These are phyloP conservation scores for Phytophthora tubulina DNA, from an alignment of 352 stramenopile genomes.

Conservation along the genomic window DNA sequence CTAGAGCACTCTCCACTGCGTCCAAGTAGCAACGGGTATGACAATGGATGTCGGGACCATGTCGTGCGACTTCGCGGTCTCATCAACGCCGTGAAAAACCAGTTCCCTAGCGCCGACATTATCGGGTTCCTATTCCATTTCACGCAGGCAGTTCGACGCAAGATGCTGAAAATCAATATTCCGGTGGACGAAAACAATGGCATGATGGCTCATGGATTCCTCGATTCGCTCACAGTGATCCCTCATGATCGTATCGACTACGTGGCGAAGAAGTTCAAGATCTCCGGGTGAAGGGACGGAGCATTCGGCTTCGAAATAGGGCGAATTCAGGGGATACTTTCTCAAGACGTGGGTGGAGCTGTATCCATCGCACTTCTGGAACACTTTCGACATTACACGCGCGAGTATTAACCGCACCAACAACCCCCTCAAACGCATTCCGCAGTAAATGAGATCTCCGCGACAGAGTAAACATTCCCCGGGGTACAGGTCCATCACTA, in stretches of 20 bases:
- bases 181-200: neutral
- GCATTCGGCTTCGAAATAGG: neutral
- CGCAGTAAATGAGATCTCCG: neutral
- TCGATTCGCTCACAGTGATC: constrained; percentile 7
- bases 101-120: constrained; percentile 16
- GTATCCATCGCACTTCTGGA: constrained; percentile 16
- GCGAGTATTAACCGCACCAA: constrained; percentile 22
- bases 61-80: constrained; percentile 25
- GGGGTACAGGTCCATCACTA: neutral
- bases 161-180: constrained; percentile 23
- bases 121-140: constrained; percentile 30
- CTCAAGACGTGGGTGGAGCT: constrained; percentile 21
- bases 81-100: constrained; percentile 20
- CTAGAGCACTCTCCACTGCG: constrained; percentile 24
- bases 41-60: constrained; percentile 16
- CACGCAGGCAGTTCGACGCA: constrained; percentile 31
- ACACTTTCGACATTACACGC: constrained; percentile 28
- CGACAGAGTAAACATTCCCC: neutral
- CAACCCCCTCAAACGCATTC: constrained; percentile 30
- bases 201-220: constrained; percentile 6
- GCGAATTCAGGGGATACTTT: constrained; percentile 25
- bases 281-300: neutral
- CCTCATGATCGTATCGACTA: constrained; percentile 11
- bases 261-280: neutral
- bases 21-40: constrained; percentile 4